A percentile compares a stretch with the other conserved stretches of the same genome.
Conservation (phyloP, 352 stramenopile genomes). For the Pythium monospermum region DNA sequence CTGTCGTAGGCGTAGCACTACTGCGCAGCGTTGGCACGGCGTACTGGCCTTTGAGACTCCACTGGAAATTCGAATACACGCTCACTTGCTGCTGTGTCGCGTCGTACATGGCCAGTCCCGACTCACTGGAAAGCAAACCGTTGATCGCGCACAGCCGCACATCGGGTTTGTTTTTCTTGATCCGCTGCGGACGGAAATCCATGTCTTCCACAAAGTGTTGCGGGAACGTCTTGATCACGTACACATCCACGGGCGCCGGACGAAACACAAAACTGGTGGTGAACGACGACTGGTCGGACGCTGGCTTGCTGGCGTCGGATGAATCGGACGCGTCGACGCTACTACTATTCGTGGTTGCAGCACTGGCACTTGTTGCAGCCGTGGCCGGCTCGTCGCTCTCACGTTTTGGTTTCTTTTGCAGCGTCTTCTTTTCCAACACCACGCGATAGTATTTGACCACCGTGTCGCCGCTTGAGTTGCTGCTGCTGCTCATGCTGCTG, state of each 20-base stretch:
- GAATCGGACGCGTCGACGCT: neutral
- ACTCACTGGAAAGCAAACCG: slow-evolving; percentile 57
- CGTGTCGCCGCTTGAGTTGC: no score
- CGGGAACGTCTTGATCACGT: slow-evolving; percentile 79
- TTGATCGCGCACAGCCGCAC: slow-evolving; percentile 76
- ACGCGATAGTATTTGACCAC: slow-evolving; percentile 72
- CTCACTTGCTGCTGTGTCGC: slow-evolving; percentile 37
- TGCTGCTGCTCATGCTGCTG: neutral
- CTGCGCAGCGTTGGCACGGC: slow-evolving; percentile 42
- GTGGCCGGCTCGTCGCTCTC: neutral
- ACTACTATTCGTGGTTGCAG: neutral
- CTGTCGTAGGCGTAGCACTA: no score
- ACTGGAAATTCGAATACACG: slow-evolving; percentile 80
- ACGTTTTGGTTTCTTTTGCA: slow-evolving; percentile 21
- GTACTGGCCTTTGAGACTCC: slow-evolving; percentile 65
- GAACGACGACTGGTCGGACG: slow-evolving; percentile 10
- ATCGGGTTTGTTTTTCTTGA: slow-evolving; percentile 70
- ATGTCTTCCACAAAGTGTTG: slow-evolving; percentile 82
- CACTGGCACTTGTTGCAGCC: neutral
- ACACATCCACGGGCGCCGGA: slow-evolving; percentile 16
- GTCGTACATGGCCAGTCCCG: slow-evolving; percentile 70
- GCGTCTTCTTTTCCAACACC: slow-evolving; percentile 75
- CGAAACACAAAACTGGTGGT: slow-evolving; percentile 4
- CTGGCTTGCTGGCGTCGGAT: no score
- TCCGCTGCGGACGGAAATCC: slow-evolving; percentile 78